These are phyloP conservation scores for Colletotrichum cuscutae DNA, from an alignment of 2,329 filamentous ascomycete genomes.

Conservation along the genomic window DNA sequence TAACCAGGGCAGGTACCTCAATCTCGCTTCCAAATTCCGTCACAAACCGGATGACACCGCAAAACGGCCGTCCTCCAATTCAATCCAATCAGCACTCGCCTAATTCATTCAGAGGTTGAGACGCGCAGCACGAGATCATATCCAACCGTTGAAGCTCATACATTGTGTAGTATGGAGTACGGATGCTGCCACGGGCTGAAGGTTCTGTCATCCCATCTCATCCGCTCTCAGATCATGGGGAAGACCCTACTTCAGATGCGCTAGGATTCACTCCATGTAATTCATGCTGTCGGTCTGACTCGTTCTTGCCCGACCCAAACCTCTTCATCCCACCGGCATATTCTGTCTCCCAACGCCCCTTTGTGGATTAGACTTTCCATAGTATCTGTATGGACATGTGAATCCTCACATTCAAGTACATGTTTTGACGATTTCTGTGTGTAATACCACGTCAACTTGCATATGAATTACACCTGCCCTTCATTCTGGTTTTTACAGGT, in stretches of 20 bases:
- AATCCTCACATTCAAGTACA: too few species aligned
- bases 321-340: too few species aligned
- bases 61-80: neutral
- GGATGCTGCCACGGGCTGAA: neutral
- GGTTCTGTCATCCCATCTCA: conserved; percentile 25
- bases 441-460: too few species aligned
- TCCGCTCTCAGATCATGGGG: neutral
- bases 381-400: too few species aligned
- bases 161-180: neutral
- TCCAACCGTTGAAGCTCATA: too few species aligned
- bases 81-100: neutral
- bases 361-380: too few species aligned
- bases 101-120: neutral
- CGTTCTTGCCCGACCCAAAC: too few species aligned
- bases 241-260: neutral
- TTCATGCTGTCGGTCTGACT: too few species aligned
- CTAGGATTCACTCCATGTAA: neutral
- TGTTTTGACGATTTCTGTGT: too few species aligned
- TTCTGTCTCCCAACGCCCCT: too few species aligned
- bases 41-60: neutral
- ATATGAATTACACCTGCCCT: neutral
- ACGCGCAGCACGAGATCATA: neutral
- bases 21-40: neutral
- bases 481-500: neutral
- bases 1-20: neutral